These are phyloP conservation scores for Ogataea ganodermae DNA, from an alignment of 805 yeast species.

Conservation along the genomic window DNA sequence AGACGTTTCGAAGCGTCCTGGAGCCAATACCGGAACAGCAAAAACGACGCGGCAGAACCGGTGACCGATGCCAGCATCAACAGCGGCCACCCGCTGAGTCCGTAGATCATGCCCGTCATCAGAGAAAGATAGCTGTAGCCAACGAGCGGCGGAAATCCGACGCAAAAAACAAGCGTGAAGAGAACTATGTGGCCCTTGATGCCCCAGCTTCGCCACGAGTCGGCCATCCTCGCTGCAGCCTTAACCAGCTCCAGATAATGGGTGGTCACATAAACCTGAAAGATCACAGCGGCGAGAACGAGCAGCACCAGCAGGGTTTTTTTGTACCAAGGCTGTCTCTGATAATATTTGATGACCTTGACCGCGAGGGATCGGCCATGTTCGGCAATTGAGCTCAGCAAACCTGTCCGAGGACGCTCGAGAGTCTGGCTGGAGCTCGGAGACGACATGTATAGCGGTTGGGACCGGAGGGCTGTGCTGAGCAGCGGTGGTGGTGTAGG, in stretches of 20 bases:
- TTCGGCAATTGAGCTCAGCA: not conserved
- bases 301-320: slow-evolving; percentile 16
- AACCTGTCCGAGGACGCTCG: not conserved
- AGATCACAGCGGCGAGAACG: slow-evolving; percentile 3
- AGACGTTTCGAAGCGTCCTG: slow-evolving; percentile 58
- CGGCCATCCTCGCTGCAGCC: slow-evolving; percentile 44
- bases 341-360: slow-evolving; percentile 1
- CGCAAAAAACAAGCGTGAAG: slow-evolving; percentile 55
- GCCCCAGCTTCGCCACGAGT: slow-evolving; percentile 40
- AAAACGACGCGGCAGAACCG: slow-evolving; percentile 78
- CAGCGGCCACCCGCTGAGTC: slow-evolving; percentile 81
- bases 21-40: slow-evolving; percentile 62
- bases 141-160: slow-evolving; percentile 87
- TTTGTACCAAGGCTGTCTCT: slow-evolving; percentile 5
- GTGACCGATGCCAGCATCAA: slow-evolving; percentile 65
- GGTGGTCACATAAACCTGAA: slow-evolving; percentile 27
- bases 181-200: slow-evolving; percentile 40
- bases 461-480: not conserved
- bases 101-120: slow-evolving; percentile 79
- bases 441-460: not conserved
- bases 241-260: slow-evolving; percentile 42
- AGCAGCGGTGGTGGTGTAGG: no score
- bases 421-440: not conserved
- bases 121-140: slow-evolving; percentile 76
- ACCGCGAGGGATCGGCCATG: not conserved